A percentile compares a stretch with the other conserved stretches of the same genome.
Evolutionary conservation across 2,329 filamentous ascomycete species (phyloP).

Genomic region (Cladosporium velox): DNA sequence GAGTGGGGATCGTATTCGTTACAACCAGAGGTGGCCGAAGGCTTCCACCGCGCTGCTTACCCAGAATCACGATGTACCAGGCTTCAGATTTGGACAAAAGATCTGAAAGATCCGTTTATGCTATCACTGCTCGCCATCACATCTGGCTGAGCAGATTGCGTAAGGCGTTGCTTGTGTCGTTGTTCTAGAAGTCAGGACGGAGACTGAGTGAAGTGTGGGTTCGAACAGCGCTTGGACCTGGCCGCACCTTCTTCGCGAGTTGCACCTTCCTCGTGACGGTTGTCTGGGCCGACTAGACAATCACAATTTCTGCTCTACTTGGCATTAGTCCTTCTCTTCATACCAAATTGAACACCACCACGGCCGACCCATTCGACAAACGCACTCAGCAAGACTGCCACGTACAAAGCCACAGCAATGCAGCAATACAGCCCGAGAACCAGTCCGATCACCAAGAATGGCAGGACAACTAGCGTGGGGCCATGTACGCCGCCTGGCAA

Average conservation of each 20-base stretch:
- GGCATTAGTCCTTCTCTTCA: not conserved
- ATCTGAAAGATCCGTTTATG: not conserved
- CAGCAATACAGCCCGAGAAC: not conserved
- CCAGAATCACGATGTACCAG: not conserved
- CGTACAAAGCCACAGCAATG: not conserved
- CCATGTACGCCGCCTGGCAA: not conserved
- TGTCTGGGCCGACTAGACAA: not conserved
- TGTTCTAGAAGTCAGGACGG: not conserved
- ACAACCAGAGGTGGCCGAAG: too few species aligned
- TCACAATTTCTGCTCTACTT: not conserved
- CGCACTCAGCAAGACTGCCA: not conserved
- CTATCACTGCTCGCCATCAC: not conserved
- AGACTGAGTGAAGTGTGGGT: not conserved
- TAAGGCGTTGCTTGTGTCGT: not conserved
- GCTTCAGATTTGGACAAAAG: not conserved
- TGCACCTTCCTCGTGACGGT: not conserved
- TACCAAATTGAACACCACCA: not conserved
- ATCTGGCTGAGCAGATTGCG: not conserved
- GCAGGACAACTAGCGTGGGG: not conserved
- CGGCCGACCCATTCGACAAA: not conserved
- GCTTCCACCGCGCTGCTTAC: too few species aligned
- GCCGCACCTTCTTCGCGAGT: not conserved
- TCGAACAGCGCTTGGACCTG: not conserved
- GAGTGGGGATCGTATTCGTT: too few species aligned
- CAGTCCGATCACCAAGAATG: not conserved